These are phyloP conservation scores for Fusarium neocosmosporiellum DNA, from an alignment of 2,329 filamentous ascomycete genomes.

Conservation along the genomic window DNA sequence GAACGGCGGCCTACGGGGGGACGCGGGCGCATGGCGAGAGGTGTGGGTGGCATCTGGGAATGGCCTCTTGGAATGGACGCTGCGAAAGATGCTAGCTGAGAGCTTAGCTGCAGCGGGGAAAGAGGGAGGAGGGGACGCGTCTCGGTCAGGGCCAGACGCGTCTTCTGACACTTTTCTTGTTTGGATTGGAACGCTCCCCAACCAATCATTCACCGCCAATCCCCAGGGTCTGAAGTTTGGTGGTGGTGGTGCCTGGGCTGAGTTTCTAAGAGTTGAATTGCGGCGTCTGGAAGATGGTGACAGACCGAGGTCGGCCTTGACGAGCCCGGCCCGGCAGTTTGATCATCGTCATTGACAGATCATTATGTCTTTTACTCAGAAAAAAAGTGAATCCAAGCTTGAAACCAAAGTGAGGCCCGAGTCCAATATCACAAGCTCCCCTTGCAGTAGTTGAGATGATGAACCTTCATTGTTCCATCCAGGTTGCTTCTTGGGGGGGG, in stretches of 20 bases:
- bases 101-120: conserved; percentile 1
- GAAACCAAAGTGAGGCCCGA: neutral
- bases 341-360: conserved; percentile 22
- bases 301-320: neutral
- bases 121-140: conserved; percentile 17
- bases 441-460: neutral
- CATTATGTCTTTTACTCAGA: conserved; percentile 23
- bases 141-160: conserved; percentile 25
- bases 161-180: conserved; percentile 22
- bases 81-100: neutral
- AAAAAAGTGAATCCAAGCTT: neutral
- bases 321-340: conserved; percentile 3
- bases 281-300: conserved; percentile 3
- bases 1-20: conserved; percentile 9
- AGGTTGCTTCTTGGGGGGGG: neutral
- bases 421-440: neutral
- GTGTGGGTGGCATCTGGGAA: conserved; percentile 17
- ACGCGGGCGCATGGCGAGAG: neutral
- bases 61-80: conserved; percentile 4
- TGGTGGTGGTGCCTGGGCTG: conserved; percentile 17
- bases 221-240: conserved; percentile 14
- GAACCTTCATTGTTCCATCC: neutral
- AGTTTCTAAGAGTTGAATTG: neutral
- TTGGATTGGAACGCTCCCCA: conserved; percentile 32
- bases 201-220: conserved; percentile 38